Percentiles rank a stretch among this genome's conserved stretches.
Evolutionary conservation across 805 yeast species (phyloP).

Genomic region (Blastobotrys peoriensis): DNA sequence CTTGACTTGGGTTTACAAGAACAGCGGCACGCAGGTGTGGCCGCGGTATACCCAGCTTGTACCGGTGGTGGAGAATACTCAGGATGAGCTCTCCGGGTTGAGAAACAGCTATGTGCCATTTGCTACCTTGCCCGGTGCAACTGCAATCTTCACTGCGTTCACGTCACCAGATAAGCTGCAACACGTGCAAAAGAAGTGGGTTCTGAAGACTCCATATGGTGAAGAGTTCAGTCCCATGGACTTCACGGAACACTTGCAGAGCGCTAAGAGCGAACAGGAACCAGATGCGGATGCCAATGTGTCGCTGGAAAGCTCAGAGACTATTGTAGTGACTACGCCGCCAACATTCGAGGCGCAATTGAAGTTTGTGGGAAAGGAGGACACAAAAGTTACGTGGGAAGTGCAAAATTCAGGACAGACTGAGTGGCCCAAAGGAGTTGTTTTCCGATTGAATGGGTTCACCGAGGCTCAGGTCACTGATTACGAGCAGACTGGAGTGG

Average conservation of each 20-base stretch:
- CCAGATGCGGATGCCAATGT: neutral
- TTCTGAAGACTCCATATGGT: slow-evolving; percentile 5
- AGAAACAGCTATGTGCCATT: slow-evolving; percentile 1
- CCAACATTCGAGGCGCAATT: neutral
- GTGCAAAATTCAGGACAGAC: neutral
- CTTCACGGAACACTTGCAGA: neutral
- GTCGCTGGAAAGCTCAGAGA: neutral
- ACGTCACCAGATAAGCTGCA: slow-evolving; percentile 2
- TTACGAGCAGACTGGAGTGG: slow-evolving; percentile 1
- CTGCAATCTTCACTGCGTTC: slow-evolving; percentile 8
- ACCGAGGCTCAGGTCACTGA: neutral
- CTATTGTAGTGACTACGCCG: neutral
- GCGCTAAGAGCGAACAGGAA: neutral
- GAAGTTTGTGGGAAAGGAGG: neutral
- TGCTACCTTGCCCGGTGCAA: slow-evolving; percentile 1
- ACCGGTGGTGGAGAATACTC: neutral
- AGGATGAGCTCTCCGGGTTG: neutral
- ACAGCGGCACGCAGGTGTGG: slow-evolving; percentile 17
- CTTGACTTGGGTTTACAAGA: slow-evolving; percentile 6
- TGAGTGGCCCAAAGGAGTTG: slow-evolving; percentile 3
- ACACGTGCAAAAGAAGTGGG: slow-evolving; percentile 6
- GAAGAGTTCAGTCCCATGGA: slow-evolving; percentile 1
- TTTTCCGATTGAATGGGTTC: neutral
- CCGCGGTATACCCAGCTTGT: slow-evolving; percentile 9
- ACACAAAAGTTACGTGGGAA: neutral